Evolutionary conservation across 306 rosid genomes (phyloP).

Genomic region (Inga laurina): DNA sequence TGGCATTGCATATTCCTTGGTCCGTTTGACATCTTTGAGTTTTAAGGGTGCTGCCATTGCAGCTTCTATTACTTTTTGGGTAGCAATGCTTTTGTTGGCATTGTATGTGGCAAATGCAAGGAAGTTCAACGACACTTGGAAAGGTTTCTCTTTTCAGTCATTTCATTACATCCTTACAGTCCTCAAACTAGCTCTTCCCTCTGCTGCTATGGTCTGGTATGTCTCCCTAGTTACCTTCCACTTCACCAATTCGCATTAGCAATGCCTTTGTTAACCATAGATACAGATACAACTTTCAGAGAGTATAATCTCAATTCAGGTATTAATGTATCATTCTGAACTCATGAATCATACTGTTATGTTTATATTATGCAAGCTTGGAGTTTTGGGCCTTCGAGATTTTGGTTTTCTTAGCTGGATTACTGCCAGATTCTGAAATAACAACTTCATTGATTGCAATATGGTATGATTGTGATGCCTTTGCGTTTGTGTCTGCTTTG

Average conservation of each 20-base stretch:
- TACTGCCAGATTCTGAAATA: constrained; percentile 59
- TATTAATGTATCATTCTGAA: not conserved
- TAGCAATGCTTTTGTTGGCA: constrained; percentile 48
- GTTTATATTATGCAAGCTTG: constrained; percentile 52
- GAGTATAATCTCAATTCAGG: not conserved
- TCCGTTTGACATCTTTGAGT: constrained; percentile 48
- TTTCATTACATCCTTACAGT: constrained; percentile 40
- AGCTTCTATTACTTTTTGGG: constrained; percentile 67
- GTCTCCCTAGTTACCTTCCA: constrained; percentile 12
- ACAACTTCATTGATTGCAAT: constrained; percentile 81
- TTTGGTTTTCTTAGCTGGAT: constrained; percentile 80
- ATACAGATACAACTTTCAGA: not conserved
- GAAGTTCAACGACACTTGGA: constrained; percentile 68
- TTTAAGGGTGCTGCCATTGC: constrained; percentile 71
- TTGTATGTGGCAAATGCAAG: constrained; percentile 42
- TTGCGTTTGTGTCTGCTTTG: not conserved
- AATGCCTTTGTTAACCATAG: not conserved
- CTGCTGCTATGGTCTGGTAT: constrained; percentile 83
- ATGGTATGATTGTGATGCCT: constrained; percentile 52
- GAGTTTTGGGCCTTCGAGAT: constrained; percentile 91
- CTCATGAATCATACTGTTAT: constrained; percentile 20
- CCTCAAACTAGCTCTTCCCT: constrained; percentile 72
- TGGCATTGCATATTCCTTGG: constrained; percentile 59
- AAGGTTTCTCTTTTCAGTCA: constrained; percentile 66
- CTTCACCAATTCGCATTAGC: not conserved